Evolutionary conservation across 805 yeast genomes (phyloP), one percentile per base, ranked within the genome.

Genomic region (Cyberlindnera mycetangii): DNA sequence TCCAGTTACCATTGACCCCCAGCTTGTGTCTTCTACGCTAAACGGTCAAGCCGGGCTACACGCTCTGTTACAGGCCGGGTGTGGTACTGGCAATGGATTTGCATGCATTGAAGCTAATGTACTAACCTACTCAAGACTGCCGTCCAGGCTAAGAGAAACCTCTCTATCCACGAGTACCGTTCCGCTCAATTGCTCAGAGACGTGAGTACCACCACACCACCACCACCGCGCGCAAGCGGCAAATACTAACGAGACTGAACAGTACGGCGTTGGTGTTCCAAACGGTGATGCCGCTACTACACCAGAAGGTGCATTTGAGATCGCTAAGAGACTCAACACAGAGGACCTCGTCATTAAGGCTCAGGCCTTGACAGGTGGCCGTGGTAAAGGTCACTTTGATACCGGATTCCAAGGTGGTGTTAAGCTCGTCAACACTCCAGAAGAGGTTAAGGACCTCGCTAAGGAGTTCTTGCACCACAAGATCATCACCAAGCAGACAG

Each of bases 351-450:
- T 93, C 52, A 78, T 93, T 68, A 93, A 93, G 76, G 99, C 99
- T 50, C 99, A 93, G 74, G 97, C 97, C 39, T 78, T 93, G 62
- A 90, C 99, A 48, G 99, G 99, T 72, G 99, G 99, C 65, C 84
- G 99, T 72, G 99, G 99, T 72, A 93, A 93, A 71, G 99, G 99
- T 53, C 90, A 88, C 70, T 90, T 93, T 56, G 97, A 90, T 72
- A 83, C 82, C 60, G 99, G 99, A 42, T 81, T 88, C 66, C 82
- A 92, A 73, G 96, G 97, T 41, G 99, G 99, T 75, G 97, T 93
- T 61, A 85, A 89, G 72, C 76, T 93, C 70, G 87, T 88, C 58
- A 74, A 83, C 47, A 74, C 90, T 46, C 82, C 97, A 35, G 85
- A 84, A 62, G 90, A 92, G 73, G 97, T 95, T 48, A 76, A 75